A percentile compares a stretch with the other conserved stretches of the same genome.
Evolutionary conservation across 176 grass and related monocot genomes (phyloP).

Genomic region (Pontederia crassipes): DNA sequence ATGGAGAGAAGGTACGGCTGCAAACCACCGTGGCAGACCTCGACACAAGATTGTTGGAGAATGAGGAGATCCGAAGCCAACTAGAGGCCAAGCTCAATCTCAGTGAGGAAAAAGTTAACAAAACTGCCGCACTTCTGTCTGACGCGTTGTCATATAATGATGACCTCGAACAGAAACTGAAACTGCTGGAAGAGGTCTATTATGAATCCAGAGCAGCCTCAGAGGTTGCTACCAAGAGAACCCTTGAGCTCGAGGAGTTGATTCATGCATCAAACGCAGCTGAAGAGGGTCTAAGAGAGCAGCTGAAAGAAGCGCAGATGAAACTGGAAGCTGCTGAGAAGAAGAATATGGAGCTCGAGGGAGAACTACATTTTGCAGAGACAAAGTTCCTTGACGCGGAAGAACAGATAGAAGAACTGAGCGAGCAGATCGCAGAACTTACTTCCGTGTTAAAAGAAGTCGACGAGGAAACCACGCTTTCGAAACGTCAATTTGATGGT

Average conservation of each 20-base stretch:
- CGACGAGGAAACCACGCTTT: conserved; percentile 34
- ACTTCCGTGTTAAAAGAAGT: conserved; percentile 27
- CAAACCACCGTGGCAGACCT: conserved; percentile 44
- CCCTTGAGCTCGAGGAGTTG: conserved; percentile 45
- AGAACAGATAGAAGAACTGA: conserved; percentile 38
- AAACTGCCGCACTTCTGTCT: conserved; percentile 47
- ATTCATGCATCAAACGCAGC: conserved; percentile 44
- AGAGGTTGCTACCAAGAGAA: conserved; percentile 30
- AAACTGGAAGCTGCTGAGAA: conserved; percentile 50
- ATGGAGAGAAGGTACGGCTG: conserved; percentile 39
- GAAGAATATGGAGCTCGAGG: conserved; percentile 39
- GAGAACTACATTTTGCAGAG: conserved; percentile 31
- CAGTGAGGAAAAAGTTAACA: conserved; percentile 30
- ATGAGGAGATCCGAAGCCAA: conserved; percentile 30
- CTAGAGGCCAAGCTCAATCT: conserved; percentile 49
- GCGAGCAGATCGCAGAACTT: conserved; percentile 30
- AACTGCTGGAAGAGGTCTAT: conserved; percentile 47
- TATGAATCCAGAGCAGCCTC: conserved; percentile 34
- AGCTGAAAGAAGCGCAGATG: conserved; percentile 47
- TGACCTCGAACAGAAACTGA: conserved; percentile 56
- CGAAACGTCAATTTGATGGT: conserved; percentile 24
- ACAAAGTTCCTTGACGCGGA: conserved; percentile 31
- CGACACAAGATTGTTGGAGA: conserved; percentile 29
- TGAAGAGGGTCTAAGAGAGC: conserved; percentile 40
- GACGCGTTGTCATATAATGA: conserved; percentile 59